phyloP scores from a whole-genome alignment of 345 rosid genomes.

The Populus nigra region DNA sequence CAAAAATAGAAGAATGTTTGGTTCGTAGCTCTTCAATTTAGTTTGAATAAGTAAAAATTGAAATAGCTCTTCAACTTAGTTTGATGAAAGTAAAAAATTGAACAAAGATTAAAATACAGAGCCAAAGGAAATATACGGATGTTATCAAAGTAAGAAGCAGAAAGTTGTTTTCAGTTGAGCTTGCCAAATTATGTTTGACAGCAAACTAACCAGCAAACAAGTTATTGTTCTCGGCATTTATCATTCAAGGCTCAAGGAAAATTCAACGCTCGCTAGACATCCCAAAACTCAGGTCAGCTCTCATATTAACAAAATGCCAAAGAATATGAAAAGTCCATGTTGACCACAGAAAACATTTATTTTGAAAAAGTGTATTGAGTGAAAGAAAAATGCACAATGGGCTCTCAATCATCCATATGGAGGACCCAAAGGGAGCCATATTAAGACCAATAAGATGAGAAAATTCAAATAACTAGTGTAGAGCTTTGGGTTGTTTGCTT shows the following conservation, averaged over 20 bases:
- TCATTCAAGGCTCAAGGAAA: not conserved
- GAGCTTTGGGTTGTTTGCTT: not conserved
- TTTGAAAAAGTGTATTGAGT: not conserved
- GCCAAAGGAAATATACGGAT: not conserved
- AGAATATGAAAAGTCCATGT: not conserved
- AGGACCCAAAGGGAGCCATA: not conserved
- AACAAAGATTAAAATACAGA: not conserved
- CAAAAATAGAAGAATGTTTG: slow-evolving; percentile 4
- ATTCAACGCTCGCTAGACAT: not conserved
- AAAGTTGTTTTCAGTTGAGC: not conserved
- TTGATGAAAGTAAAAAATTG: not conserved
- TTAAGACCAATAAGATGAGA: not conserved
- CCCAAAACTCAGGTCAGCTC: not conserved
- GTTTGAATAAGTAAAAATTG: not conserved
- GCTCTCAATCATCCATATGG: not conserved
- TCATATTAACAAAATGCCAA: not conserved
- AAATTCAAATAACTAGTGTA: not conserved
- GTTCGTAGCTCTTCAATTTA: not conserved
- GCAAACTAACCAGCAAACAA: not conserved
- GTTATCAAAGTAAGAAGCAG: not conserved
- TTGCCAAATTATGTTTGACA: not conserved
- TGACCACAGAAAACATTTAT: not conserved
- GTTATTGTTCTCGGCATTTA: not conserved
- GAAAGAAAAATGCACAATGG: not conserved
- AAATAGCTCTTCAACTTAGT: not conserved